Base-by-base conservation (phyloP, 106 monocot species). In the Dendrobium nobile region DNA sequence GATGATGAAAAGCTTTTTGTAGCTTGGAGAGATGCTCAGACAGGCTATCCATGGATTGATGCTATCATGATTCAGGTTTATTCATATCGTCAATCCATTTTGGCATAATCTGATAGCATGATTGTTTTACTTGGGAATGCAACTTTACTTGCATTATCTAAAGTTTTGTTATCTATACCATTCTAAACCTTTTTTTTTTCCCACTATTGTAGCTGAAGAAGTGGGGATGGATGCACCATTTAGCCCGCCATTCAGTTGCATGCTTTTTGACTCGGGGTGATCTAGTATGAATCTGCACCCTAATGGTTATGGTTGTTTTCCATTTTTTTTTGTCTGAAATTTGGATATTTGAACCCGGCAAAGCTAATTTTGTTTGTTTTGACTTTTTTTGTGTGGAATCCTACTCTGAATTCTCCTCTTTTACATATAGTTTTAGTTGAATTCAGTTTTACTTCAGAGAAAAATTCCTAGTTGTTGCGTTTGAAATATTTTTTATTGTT, bases 191-290 rank as follows among this genome's bases (percentile, higher is more conserved):
- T 59, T 5, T 64, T 5, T 2, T 64, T 26, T 64, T 64, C 13
- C 67, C n/a, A 41, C 77, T 51, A 7, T 77, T 55, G 41, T 80
- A 96, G 93, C 89, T 96, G 31, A 89, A 87, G 83, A 88, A 88
- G 79, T 96, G 96, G 96, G 96, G 96, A 80, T 96, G 96, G 96
- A 88, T 96, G 86, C 96, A 96, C 77, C 96, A 96, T 85, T 84
- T 96, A 45, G 96, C 96, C 41, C 86, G 96, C 13, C 96, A 96
- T 87, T 89, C 85, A 22, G 93, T 96, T 68, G 96, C 96, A 82
- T 96, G 96, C 65, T 96, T 96, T 80, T 56, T 96, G 78, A 96
- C 96, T 18, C 93, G 93, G 73, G 96, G 93, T 58, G 93, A 96
- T 86, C 67, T 94, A 86, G 94, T 94, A 88, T 79, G 88, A 75